Conservation (phyloP, 306 rosid genomes). For the Vigna trinervia region DNA sequence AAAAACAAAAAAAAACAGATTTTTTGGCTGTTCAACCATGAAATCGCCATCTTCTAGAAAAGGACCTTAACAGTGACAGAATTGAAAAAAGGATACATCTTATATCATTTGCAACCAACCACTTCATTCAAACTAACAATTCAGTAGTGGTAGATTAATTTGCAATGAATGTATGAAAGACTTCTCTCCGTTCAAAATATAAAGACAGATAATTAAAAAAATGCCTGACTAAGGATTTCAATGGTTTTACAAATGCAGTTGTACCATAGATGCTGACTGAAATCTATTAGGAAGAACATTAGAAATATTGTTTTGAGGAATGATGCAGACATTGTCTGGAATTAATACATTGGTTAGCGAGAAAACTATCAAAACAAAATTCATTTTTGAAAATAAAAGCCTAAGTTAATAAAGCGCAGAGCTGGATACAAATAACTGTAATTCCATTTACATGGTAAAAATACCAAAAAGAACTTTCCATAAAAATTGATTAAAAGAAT, state of each 20-base stretch:
- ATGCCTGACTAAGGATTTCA: too few species aligned
- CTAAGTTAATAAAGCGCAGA: background rate
- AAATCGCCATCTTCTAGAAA: background rate
- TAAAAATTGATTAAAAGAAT: constrained; percentile 9
- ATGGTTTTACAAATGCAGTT: too few species aligned
- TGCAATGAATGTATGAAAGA: background rate
- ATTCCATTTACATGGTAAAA: constrained; percentile 6
- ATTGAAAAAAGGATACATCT: too few species aligned
- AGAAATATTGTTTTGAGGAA: background rate
- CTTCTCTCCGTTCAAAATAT: too few species aligned
- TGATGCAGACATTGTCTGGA: constrained; percentile 7
- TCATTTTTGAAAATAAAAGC: constrained; percentile 16
- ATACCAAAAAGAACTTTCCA: background rate
- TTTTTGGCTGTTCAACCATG: background rate
- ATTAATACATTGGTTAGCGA: background rate
- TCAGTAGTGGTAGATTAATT: background rate
- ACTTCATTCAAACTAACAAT: constrained; percentile 19
- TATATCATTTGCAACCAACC: background rate
- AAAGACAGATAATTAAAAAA: too few species aligned
- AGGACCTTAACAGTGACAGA: too few species aligned
- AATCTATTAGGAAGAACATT: too few species aligned
- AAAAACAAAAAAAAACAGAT: background rate
- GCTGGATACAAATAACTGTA: background rate
- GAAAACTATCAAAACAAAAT: constrained; percentile 4
- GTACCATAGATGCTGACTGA: too few species aligned